phyloP scores from a whole-genome alignment of 768 basidiomycete genomes.

The Hortiboletus campestris region DNA sequence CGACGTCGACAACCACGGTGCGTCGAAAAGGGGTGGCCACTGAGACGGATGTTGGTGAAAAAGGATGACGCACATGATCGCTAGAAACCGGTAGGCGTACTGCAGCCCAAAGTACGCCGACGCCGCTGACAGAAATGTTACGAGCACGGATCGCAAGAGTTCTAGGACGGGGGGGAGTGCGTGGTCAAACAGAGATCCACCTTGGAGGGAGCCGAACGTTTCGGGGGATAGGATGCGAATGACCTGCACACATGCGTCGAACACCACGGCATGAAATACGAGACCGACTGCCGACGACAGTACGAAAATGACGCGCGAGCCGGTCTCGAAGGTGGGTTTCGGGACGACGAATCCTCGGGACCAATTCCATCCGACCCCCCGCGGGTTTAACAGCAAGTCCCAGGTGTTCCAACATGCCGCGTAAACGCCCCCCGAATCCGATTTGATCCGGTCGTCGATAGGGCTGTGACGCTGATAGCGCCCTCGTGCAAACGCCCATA shows the following conservation, averaged over 20 bases:
- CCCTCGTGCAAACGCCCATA: constrained; percentile 21
- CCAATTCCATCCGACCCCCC: constrained; percentile 32
- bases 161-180: constrained; percentile 31
- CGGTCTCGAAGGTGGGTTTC: constrained; percentile 1
- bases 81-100: constrained; percentile 38
- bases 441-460: neutral
- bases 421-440: constrained; percentile 2
- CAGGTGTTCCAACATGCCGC: constrained; percentile 26
- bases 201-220: constrained; percentile 34
- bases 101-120: constrained; percentile 48
- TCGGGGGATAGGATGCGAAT: constrained; percentile 36
- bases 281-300: neutral
- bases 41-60: constrained; percentile 47
- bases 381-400: constrained; percentile 24
- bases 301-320: constrained; percentile 14
- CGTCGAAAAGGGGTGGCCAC: constrained; percentile 62
- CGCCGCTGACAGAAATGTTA: constrained; percentile 45
- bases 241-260: constrained; percentile 14
- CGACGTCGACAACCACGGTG: constrained; percentile 56
- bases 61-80: constrained; percentile 45
- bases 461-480: constrained; percentile 12
- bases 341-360: constrained; percentile 18
- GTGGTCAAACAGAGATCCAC: constrained; percentile 37
- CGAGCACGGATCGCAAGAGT: constrained; percentile 39
- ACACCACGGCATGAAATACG: constrained; percentile 10